A percentile compares a stretch with the other conserved stretches of the same genome.
Conservation (phyloP, 768 basidiomycete genomes). For the Lactarius indigo region DNA sequence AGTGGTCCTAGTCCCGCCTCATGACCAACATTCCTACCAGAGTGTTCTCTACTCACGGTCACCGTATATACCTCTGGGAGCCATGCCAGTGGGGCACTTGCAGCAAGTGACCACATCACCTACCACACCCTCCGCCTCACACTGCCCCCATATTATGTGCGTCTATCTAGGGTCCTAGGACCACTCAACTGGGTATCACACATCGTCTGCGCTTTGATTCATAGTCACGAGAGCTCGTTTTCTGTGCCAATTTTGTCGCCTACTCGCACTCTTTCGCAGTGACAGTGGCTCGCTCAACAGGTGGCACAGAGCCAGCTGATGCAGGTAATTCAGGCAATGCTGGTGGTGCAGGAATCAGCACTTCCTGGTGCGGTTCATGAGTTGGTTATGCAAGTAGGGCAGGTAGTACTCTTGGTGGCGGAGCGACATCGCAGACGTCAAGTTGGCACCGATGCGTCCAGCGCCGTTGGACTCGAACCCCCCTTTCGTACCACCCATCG, state of each 20-base stretch:
- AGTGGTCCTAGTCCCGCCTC: too few species aligned
- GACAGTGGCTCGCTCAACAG: slow-evolving; percentile 11
- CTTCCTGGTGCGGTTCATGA: slow-evolving; percentile 27
- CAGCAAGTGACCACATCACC: too few species aligned
- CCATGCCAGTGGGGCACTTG: too few species aligned
- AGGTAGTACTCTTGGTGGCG: slow-evolving; percentile 49
- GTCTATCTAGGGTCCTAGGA: too few species aligned
- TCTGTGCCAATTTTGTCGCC: too few species aligned
- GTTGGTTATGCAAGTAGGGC: slow-evolving; percentile 29
- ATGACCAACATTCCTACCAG: too few species aligned
- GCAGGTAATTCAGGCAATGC: slow-evolving; percentile 40
- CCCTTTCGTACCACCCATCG: slow-evolving; percentile 5
- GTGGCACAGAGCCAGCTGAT: slow-evolving; percentile 38
- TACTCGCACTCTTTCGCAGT: too few species aligned
- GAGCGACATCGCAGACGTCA: slow-evolving; percentile 35
- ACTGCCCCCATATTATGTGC: too few species aligned
- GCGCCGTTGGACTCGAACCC: slow-evolving; percentile 13
- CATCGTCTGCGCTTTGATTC: not conserved
- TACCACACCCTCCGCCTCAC: too few species aligned
- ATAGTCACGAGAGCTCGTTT: slow-evolving; percentile 22
- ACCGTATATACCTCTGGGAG: too few species aligned
- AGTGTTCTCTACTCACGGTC: too few species aligned
- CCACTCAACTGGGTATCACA: too few species aligned
- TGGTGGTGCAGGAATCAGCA: slow-evolving; percentile 31
- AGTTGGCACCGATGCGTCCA: not conserved